Evolutionary conservation across 768 basidiomycete species (phyloP).

Genomic region (Xerocomellus dryophilus): DNA sequence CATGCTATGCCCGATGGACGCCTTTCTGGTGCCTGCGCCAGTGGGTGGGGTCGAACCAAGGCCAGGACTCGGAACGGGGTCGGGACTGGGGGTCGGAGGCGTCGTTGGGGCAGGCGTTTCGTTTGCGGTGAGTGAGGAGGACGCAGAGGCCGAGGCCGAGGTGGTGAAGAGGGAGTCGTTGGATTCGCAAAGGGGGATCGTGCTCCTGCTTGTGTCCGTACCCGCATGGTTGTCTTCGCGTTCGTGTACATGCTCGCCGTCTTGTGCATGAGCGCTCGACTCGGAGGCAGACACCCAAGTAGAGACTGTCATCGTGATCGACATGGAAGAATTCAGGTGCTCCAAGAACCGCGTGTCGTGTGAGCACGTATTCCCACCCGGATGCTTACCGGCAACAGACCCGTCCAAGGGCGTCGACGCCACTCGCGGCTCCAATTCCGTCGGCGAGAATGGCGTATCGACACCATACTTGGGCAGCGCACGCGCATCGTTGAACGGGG

Average conservation of each 20-base stretch:
- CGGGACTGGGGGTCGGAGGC: slow-evolving; percentile 25
- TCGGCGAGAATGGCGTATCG: slow-evolving; percentile 10
- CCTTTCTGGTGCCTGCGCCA: background rate
- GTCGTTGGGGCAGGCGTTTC: slow-evolving; percentile 25
- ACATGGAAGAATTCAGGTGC: slow-evolving; percentile 18
- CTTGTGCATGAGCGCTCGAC: background rate
- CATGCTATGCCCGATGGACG: slow-evolving; percentile 27
- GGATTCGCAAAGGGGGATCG: slow-evolving; percentile 23
- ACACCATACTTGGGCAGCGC: slow-evolving; percentile 14
- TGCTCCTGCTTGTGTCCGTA: background rate
- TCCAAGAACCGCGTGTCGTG: slow-evolving; percentile 24
- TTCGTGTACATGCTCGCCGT: background rate
- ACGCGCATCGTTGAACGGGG: slow-evolving; percentile 22
- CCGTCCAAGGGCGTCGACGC: slow-evolving; percentile 11
- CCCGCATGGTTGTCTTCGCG: background rate
- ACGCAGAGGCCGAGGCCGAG: slow-evolving; percentile 13
- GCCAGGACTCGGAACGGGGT: background rate
- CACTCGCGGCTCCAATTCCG: slow-evolving; percentile 5
- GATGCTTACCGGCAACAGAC: background rate
- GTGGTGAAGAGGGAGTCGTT: slow-evolving; percentile 31
- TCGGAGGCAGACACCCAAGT: slow-evolving; percentile 12
- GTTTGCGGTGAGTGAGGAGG: slow-evolving; percentile 21
- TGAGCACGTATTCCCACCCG: background rate
- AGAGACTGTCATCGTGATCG: slow-evolving; percentile 9
- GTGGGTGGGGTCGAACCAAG: slow-evolving; percentile 1